Evolutionary conservation across 371 early-diverging fungal species (phyloP), one percentile per base, ranked within the genome.

Genomic region (Neoconidiobolus thromboides): DNA sequence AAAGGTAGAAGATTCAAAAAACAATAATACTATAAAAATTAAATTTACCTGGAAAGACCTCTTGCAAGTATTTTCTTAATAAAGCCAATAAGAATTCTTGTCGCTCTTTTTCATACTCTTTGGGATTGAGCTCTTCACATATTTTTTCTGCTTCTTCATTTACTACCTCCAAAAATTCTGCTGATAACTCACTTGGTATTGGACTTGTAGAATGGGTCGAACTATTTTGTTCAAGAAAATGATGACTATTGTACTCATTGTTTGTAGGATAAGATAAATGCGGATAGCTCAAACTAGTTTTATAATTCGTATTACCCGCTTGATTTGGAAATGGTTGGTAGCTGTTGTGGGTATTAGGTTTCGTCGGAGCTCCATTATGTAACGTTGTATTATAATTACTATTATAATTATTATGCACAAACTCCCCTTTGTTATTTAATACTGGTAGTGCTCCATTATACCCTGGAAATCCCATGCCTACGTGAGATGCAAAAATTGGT

Each of bases 31-130:
- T 6, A 6, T 10, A 55, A 42, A 37, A 55, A 40, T 6, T 41
- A 12, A 55, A n/a, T 12, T 41, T 42, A 55, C 55, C 55, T 55
- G 55, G 55, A 36, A 55, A 55, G 38, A 55, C 37, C 37, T 55
- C 3, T 15, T 41, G 26, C 38, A 15, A 42, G 14, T 38, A 12
- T 26, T 55, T 14, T 12, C 40, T 26, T 5, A 55, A 40, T 5
- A 38, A 41, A 42, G 6, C 40, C 10, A 55, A 41, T 12, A 55
- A 40, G 38, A 6, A 12, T 3, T 55, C 40, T 42, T 55, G 55
- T 3, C 40, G 26, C 14, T 55, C 40, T 12, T 36, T 41, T 14
- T 55, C 55, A n/a, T 14, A 36, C 9, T 15, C 38, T 12, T 55
- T 26, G 42, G 55, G 55, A 10, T 4, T 6, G 14, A 55, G 55